Conservation (phyloP, 371 early-diverging fungal genomes). For the Circinella minor region DNA sequence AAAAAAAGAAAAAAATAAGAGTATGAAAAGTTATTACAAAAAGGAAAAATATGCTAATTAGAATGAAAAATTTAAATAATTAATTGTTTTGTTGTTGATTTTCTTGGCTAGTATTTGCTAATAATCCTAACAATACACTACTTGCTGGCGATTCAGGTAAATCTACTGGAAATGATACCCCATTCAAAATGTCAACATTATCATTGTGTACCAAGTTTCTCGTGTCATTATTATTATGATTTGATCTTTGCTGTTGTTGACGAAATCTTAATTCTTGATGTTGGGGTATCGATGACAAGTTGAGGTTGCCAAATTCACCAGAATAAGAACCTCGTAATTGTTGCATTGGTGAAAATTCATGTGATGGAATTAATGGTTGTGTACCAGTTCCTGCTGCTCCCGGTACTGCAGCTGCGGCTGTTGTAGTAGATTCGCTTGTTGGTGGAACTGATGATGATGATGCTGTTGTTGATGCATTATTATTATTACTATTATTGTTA, state of each 20-base stretch:
- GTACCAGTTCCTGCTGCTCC: background rate
- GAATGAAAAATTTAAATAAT: background rate
- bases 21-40: background rate
- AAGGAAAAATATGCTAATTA: no score
- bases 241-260: constrained; percentile 3
- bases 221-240: background rate
- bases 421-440: background rate
- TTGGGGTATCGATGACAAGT: constrained; percentile 10
- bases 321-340: constrained; percentile 5
- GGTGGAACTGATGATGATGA: no score
- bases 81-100: background rate
- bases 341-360: constrained; percentile 20
- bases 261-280: constrained; percentile 12
- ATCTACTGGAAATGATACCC: constrained; percentile 28
- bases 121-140: constrained; percentile 19
- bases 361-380: constrained; percentile 24
- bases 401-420: constrained; percentile 7
- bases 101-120: constrained; percentile 6
- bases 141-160: constrained; percentile 17
- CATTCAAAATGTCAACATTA: constrained; percentile 42
- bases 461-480: constrained; percentile 20
- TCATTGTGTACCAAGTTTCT: constrained; percentile 35
- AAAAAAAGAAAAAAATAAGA: background rate
- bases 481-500: constrained; percentile 28
- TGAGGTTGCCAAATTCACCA: constrained; percentile 1